Evolutionary conservation across 129 eudicot species (phyloP).

Genomic region (Chrysanthemum lavandulifolium): DNA sequence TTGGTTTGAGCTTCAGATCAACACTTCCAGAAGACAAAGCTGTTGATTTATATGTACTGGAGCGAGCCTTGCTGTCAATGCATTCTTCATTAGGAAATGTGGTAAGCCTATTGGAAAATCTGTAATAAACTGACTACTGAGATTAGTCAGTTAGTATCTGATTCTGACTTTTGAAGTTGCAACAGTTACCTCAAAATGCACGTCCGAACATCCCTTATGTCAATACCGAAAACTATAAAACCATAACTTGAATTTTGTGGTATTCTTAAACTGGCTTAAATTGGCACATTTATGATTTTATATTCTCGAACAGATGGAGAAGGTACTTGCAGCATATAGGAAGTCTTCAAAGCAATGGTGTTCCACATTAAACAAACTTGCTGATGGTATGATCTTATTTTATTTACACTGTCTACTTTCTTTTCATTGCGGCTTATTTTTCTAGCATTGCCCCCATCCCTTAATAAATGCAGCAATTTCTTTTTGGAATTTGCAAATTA

Average conservation of each 20-base stretch:
- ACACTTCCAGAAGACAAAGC: slow-evolving; percentile 99
- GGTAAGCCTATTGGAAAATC: slow-evolving; percentile 45
- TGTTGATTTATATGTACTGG: slow-evolving; percentile 92
- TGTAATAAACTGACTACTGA: not conserved
- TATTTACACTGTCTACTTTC: not conserved
- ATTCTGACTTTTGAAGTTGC: not conserved
- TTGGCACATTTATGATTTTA: not conserved
- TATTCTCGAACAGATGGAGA: slow-evolving; percentile 64
- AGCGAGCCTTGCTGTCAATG: slow-evolving; percentile 93
- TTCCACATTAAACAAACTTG: slow-evolving; percentile 83
- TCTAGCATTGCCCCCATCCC: not conserved
- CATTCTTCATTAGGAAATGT: slow-evolving; percentile 97
- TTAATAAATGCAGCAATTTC: slow-evolving; percentile 1
- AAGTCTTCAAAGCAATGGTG: slow-evolving; percentile 97
- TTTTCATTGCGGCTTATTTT: not conserved
- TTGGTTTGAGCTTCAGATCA: slow-evolving; percentile 88
- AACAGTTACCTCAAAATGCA: not conserved
- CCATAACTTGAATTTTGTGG: not conserved
- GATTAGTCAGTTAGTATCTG: too few relatives aligned
- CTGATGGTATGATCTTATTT: slow-evolving; percentile 61
- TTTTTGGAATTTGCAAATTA: not conserved
- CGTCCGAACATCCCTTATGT: not conserved
- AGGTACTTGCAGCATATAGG: slow-evolving; percentile 84
- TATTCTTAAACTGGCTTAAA: not conserved
- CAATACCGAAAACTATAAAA: not conserved